Evolutionary conservation across 164 flowering plant species (phyloP).

Genomic region (Umbilicus rupestris): DNA sequence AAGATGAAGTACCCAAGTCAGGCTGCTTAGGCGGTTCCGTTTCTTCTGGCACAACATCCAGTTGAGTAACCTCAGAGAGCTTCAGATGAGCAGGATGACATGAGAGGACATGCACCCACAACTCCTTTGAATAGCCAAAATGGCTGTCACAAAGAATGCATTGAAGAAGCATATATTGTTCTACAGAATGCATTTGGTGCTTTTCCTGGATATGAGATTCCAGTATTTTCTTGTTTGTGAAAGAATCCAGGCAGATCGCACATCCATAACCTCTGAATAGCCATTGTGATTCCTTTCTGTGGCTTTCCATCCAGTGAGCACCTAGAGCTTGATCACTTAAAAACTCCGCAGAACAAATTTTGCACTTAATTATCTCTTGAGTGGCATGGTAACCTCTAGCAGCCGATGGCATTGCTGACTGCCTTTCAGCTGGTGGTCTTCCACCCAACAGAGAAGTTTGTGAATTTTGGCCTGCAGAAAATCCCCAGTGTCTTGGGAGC

Average conservation of each 20-base stretch:
- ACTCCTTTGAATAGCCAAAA: constrained; percentile 58
- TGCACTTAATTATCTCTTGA: constrained; percentile 45
- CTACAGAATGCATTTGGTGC: constrained; percentile 60
- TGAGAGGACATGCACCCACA: constrained; percentile 80
- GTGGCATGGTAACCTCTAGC: constrained; percentile 15
- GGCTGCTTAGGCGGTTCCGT: constrained; percentile 23
- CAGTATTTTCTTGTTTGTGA: constrained; percentile 72
- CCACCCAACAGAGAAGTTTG: constrained; percentile 17
- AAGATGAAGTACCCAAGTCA: constrained; percentile 20
- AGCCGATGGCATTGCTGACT: constrained; percentile 18
- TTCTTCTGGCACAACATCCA: constrained; percentile 12
- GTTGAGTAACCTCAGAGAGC: constrained; percentile 27
- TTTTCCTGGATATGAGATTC: constrained; percentile 80
- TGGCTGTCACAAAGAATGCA: constrained; percentile 84
- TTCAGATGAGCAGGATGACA: constrained; percentile 49
- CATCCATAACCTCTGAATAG: constrained; percentile 88
- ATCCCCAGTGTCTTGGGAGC: constrained; percentile 65
- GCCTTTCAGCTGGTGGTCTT: constrained; percentile 18
- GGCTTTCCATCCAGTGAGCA: constrained; percentile 67
- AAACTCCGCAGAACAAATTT: constrained; percentile 60
- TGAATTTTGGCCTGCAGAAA: constrained; percentile 23
- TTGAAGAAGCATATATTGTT: constrained; percentile 65
- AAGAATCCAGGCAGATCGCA: constrained; percentile 82
- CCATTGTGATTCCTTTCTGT: constrained; percentile 86
- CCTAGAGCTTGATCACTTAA: constrained; percentile 58